These are phyloP conservation scores for Coniochaeta sp. DNA, from an alignment of 2,329 filamentous ascomycete species.

Conservation along the genomic window DNA sequence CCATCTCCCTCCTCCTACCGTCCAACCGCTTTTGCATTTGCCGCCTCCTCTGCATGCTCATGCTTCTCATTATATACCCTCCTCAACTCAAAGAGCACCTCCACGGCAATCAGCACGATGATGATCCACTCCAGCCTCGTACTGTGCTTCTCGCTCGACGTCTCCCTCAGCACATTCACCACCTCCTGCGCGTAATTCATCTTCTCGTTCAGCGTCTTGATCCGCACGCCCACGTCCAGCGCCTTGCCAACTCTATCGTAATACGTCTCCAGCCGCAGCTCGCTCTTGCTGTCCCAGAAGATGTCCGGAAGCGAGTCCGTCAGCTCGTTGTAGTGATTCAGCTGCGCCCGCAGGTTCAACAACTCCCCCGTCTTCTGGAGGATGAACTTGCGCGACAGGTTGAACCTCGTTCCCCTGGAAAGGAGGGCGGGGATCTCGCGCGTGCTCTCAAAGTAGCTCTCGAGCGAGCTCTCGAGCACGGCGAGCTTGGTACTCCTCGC, in stretches of 20 bases:
- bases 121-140: conserved; percentile 91
- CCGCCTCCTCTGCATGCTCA: conserved; percentile 9
- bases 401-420: conserved; percentile 47
- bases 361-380: conserved; percentile 91
- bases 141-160: conserved; percentile 84
- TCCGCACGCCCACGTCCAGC: conserved; percentile 84
- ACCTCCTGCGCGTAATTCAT: conserved; percentile 98
- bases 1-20: conserved; percentile 10
- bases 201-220: conserved; percentile 88
- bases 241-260: conserved; percentile 90
- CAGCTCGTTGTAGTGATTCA: conserved; percentile 95
- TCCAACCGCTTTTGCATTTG: conserved; percentile 5
- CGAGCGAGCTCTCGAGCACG: conserved; percentile 77
- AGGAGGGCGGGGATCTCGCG: conserved; percentile 74
- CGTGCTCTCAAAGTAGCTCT: conserved; percentile 80
- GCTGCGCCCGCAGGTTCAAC: conserved; percentile 77
- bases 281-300: conserved; percentile 89
- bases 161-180: conserved; percentile 78
- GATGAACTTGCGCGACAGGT: conserved; percentile 69
- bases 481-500: conserved; percentile 90
- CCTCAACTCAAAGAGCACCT: conserved; percentile 81
- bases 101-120: conserved; percentile 85
- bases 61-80: conserved; percentile 55
- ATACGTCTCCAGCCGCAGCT: conserved; percentile 86
- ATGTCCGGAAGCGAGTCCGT: conserved; percentile 93